Percentiles rank a stretch among this genome's conserved stretches.
phyloP scores from a whole-genome alignment of 148 eudicot genomes.

The Chenopodium album region DNA sequence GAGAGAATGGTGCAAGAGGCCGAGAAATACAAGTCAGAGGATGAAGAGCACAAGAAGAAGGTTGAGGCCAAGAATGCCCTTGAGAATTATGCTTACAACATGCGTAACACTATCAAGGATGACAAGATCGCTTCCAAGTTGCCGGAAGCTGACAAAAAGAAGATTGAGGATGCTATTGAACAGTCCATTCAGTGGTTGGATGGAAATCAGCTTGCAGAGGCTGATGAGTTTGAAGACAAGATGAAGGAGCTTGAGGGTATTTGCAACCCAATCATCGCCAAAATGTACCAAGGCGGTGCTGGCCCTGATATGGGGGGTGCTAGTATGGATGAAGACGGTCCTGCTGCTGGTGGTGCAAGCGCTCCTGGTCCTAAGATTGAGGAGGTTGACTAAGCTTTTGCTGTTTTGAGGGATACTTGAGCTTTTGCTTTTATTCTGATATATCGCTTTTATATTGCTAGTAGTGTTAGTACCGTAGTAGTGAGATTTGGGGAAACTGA shows the following conservation, averaged over 20 bases:
- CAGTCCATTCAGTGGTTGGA: constrained; percentile 48
- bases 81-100: constrained; percentile 52
- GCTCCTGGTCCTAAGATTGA: constrained; percentile 61
- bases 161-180: constrained; percentile 53
- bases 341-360: constrained; percentile 34
- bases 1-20: constrained; percentile 65
- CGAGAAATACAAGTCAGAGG: constrained; percentile 52
- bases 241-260: constrained; percentile 48
- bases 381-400: constrained; percentile 44
- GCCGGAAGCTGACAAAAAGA: constrained; percentile 46
- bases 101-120: constrained; percentile 61
- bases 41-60: constrained; percentile 57
- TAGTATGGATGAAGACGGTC: constrained; percentile 47
- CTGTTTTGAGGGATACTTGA: not conserved
- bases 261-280: constrained; percentile 50
- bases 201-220: constrained; percentile 55
- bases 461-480: not conserved
- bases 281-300: constrained; percentile 44
- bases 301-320: constrained; percentile 36
- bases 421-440: not conserved
- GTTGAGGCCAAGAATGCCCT: constrained; percentile 54
- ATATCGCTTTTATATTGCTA: not conserved
- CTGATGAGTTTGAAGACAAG: constrained; percentile 49
- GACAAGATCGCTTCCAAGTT: constrained; percentile 50
- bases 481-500: not conserved